Evolutionary conservation across 2,329 filamentous ascomycete species (phyloP).

Genomic region (Fusarium napiforme): DNA sequence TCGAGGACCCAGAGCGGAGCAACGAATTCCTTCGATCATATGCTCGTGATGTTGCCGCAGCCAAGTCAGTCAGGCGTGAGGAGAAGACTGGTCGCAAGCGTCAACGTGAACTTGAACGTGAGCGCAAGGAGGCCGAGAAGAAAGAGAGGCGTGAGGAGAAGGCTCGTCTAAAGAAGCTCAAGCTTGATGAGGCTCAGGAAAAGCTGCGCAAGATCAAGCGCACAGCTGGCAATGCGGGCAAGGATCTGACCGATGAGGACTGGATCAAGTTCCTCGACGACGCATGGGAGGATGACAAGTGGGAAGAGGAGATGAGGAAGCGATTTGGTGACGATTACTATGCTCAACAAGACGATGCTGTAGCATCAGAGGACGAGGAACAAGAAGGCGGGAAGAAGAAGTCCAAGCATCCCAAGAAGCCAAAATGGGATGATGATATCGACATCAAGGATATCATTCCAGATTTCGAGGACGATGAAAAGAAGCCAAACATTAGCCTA

Average conservation of each 20-base stretch:
- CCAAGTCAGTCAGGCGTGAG: conserved; percentile 86
- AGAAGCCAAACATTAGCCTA: conserved; percentile 63
- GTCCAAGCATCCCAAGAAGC: conserved; percentile 64
- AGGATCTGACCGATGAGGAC: conserved; percentile 76
- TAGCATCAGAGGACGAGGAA: conserved; percentile 71
- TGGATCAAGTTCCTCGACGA: conserved; percentile 88
- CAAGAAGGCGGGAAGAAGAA: conserved; percentile 64
- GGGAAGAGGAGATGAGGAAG: conserved; percentile 90
- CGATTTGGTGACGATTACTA: conserved; percentile 94
- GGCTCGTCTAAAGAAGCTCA: conserved; percentile 84
- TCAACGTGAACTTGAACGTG: conserved; percentile 80
- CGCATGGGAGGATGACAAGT: conserved; percentile 87
- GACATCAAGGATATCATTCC: conserved; percentile 93
- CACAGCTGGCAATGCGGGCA: conserved; percentile 81
- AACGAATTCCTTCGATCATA: conserved; percentile 92
- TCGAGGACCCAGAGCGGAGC: conserved; percentile 88
- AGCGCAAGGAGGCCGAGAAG: conserved; percentile 82
- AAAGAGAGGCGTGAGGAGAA: conserved; percentile 81
- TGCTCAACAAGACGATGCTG: conserved; percentile 75
- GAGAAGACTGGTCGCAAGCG: conserved; percentile 81
- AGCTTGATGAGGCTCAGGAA: conserved; percentile 88
- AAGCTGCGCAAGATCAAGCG: conserved; percentile 90
- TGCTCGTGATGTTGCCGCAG: conserved; percentile 84
- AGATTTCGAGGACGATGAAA: conserved; percentile 78
- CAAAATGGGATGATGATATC: conserved; percentile 94